phyloP scores from a whole-genome alignment of 768 basidiomycete species.

The Pleurotus platypus region DNA sequence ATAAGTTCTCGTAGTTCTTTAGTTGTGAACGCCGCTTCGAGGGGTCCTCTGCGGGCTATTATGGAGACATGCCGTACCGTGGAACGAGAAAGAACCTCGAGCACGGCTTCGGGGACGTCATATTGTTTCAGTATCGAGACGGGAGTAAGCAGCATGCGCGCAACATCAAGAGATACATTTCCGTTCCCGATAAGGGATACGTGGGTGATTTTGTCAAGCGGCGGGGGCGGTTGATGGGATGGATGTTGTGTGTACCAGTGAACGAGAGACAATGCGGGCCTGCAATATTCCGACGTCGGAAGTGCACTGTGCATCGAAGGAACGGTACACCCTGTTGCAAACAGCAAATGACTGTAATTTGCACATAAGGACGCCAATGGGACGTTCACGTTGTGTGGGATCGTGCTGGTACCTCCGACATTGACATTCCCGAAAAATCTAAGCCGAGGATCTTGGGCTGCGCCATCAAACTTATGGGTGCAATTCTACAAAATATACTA shows the following conservation, averaged over 20 bases:
- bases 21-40: slow-evolving; percentile 86
- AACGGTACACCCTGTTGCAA: slow-evolving; percentile 82
- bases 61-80: slow-evolving; percentile 75
- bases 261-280: slow-evolving; percentile 80
- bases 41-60: slow-evolving; percentile 81
- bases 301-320: slow-evolving; percentile 56
- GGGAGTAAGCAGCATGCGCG: slow-evolving; percentile 81
- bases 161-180: slow-evolving; percentile 91
- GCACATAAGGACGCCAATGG: slow-evolving; percentile 57
- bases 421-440: slow-evolving; percentile 91
- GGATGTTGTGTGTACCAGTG: slow-evolving; percentile 98
- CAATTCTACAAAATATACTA: slow-evolving; percentile 64
- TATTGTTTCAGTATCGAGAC: slow-evolving; percentile 59
- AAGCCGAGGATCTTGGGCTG: slow-evolving; percentile 77
- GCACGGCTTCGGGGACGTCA: slow-evolving; percentile 75
- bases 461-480: slow-evolving; percentile 88
- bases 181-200: slow-evolving; percentile 90
- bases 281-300: slow-evolving; percentile 44
- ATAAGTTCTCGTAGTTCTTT: slow-evolving; percentile 92
- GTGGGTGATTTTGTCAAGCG: slow-evolving; percentile 62
- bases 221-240: slow-evolving; percentile 53
- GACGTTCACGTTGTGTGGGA: slow-evolving; percentile 53
- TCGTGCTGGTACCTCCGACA: slow-evolving; percentile 32
- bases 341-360: slow-evolving; percentile 82
- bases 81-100: slow-evolving; percentile 62